A percentile compares a stretch with the other conserved stretches of the same genome.
Conservation (phyloP, 768 basidiomycete species). For the Pisolithus tinctorius region DNA sequence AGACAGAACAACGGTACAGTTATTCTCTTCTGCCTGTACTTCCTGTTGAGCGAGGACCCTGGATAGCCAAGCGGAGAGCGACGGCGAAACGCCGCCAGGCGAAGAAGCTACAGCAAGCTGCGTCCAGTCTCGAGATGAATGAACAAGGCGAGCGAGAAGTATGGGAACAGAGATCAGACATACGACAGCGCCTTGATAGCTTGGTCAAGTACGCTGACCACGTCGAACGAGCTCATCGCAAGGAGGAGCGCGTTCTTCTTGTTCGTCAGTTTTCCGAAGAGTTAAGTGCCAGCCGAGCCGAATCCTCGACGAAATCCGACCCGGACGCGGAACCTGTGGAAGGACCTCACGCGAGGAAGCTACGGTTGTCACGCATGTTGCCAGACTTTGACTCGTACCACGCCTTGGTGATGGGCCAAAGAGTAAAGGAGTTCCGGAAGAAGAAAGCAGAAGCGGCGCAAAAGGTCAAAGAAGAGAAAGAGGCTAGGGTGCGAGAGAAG, state of each 20-base stretch:
- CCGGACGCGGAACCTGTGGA: constrained; percentile 46
- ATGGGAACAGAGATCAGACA: not conserved
- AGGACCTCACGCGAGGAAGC: constrained; percentile 65
- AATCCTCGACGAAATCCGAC: constrained; percentile 53
- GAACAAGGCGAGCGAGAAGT: not conserved
- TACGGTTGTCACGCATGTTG: constrained; percentile 62
- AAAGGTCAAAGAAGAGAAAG: constrained; percentile 82
- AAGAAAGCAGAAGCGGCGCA: constrained; percentile 48
- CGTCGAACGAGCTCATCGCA: constrained; percentile 85
- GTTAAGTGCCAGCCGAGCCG: constrained; percentile 63
- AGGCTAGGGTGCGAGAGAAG: constrained; percentile 52
- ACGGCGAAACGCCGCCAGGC: not conserved
- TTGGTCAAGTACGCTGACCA: constrained; percentile 85
- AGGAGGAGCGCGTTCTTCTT: constrained; percentile 84
- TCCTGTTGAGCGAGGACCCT: not conserved
- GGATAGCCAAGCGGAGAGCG: not conserved
- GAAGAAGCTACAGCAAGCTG: not conserved
- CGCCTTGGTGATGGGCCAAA: constrained; percentile 48
- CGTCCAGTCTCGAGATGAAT: not conserved
- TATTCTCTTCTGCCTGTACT: not conserved
- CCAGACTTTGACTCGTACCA: constrained; percentile 56
- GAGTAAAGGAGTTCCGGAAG: constrained; percentile 58
- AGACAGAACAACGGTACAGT: not conserved
- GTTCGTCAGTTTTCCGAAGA: constrained; percentile 77
- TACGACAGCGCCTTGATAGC: constrained; percentile 63